Conservation (phyloP, 2,329 filamentous ascomycete genomes). For the Stemphylium lycopersici region DNA sequence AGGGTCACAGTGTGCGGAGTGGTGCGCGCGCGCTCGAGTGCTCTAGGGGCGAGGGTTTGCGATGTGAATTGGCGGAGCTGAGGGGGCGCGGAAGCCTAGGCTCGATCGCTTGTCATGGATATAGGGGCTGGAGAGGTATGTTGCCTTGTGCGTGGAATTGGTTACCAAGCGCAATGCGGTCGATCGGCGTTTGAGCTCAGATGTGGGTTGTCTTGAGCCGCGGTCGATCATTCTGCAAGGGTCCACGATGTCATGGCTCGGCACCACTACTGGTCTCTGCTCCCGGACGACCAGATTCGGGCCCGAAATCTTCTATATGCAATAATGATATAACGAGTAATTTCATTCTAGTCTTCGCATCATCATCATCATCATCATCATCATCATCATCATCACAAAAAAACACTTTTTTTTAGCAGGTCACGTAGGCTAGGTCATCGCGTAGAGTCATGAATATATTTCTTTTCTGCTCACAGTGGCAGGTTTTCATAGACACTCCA, state of each 20-base stretch:
- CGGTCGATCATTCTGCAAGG: constrained; percentile 19
- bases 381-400: no score
- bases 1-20: not conserved
- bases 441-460: not conserved
- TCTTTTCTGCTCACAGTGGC: constrained; percentile 10
- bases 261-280: not conserved
- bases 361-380: no score
- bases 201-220: constrained; percentile 9
- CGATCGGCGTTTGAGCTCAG: constrained; percentile 5
- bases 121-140: no score
- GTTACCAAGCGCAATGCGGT: not conserved
- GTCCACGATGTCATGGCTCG: constrained; percentile 19
- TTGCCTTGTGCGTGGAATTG: not conserved
- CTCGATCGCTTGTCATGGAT: no score
- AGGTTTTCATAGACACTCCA: constrained; percentile 11
- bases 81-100: not conserved
- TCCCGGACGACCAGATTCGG: no score
- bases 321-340: no score
- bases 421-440: not conserved
- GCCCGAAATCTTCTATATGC: no score
- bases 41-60: no score
- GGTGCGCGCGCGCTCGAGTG: not conserved
- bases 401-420: no score
- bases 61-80: not conserved
- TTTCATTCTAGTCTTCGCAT: no score